phyloP scores from a whole-genome alignment of 116 monocot species.

The Thalassia testudinum region DNA sequence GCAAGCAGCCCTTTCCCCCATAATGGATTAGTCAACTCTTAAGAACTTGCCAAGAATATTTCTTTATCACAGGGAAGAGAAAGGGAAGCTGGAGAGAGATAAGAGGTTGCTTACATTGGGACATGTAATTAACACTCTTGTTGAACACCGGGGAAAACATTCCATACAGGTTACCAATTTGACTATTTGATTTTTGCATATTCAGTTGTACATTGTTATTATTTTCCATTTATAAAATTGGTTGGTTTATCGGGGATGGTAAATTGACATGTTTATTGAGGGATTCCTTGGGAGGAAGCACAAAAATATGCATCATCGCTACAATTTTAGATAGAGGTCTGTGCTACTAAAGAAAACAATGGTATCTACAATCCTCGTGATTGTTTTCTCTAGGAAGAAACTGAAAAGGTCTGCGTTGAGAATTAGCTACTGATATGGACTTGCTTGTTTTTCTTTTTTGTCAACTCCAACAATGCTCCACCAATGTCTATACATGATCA shows the following conservation, averaged over 20 bases:
- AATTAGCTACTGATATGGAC: background rate
- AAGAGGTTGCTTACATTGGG: constrained; percentile 99
- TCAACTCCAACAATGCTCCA: background rate
- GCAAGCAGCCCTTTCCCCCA: no score
- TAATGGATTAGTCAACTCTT: no score
- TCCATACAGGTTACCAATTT: constrained; percentile 68
- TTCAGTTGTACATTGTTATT: background rate
- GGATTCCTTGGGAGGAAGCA: constrained; percentile 95
- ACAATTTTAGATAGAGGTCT: constrained; percentile 72
- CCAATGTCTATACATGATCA: no score
- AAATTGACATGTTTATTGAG: constrained; percentile 92
- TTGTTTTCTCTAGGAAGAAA: constrained; percentile 75
- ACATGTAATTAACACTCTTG: constrained; percentile 91
- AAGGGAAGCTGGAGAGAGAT: constrained; percentile 99
- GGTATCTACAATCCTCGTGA: constrained; percentile 92
- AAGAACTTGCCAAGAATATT: background rate
- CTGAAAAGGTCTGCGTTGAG: constrained; percentile 75
- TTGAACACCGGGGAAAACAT: constrained; percentile 95
- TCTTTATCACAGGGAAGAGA: constrained; percentile 71
- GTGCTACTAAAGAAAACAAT: constrained; percentile 95
- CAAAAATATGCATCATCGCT: constrained; percentile 96
- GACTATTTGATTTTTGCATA: background rate
- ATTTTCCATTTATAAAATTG: background rate
- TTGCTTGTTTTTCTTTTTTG: background rate
- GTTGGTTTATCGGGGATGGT: constrained; percentile 40